phyloP scores from a whole-genome alignment of 176 grass and related monocot genomes.

The Tillandsia fasciculata region DNA sequence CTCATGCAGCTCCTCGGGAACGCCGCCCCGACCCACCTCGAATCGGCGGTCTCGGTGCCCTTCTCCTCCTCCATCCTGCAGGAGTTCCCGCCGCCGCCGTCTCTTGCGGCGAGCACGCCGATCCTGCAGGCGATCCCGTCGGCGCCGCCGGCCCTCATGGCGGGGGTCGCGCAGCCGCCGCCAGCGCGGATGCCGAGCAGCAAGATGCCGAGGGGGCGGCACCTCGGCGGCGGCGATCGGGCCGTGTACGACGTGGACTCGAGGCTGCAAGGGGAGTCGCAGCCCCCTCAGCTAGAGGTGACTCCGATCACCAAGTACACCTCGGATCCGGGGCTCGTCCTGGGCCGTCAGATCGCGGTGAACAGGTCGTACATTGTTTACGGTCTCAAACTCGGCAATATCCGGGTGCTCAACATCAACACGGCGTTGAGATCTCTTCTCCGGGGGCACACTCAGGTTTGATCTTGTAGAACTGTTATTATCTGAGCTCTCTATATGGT shows the following conservation, averaged over 20 bases:
- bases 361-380: constrained; percentile 88
- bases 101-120: constrained; percentile 14
- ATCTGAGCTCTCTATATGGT: not conserved
- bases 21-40: constrained; percentile 33
- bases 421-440: constrained; percentile 83
- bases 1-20: constrained; percentile 88
- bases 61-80: constrained; percentile 15
- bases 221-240: constrained; percentile 42
- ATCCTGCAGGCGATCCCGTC: constrained; percentile 38
- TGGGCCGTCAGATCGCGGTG: constrained; percentile 82
- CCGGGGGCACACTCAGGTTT: constrained; percentile 70
- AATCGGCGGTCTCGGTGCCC: constrained; percentile 47
- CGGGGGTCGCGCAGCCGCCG: constrained; percentile 11
- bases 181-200: constrained; percentile 69
- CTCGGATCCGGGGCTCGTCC: constrained; percentile 77
- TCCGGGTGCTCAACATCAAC: constrained; percentile 90
- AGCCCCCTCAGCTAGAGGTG: constrained; percentile 78
- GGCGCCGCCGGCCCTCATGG: constrained; percentile 29
- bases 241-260: constrained; percentile 72
- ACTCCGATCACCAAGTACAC: constrained; percentile 97
- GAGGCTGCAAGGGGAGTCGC: constrained; percentile 57
- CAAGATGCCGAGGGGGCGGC: constrained; percentile 69
- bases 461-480: not conserved
- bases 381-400: constrained; percentile 70
- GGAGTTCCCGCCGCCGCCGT: constrained; percentile 20